phyloP scores from a whole-genome alignment of 2,329 filamentous ascomycete genomes.

The Diaporthe citriasiana region DNA sequence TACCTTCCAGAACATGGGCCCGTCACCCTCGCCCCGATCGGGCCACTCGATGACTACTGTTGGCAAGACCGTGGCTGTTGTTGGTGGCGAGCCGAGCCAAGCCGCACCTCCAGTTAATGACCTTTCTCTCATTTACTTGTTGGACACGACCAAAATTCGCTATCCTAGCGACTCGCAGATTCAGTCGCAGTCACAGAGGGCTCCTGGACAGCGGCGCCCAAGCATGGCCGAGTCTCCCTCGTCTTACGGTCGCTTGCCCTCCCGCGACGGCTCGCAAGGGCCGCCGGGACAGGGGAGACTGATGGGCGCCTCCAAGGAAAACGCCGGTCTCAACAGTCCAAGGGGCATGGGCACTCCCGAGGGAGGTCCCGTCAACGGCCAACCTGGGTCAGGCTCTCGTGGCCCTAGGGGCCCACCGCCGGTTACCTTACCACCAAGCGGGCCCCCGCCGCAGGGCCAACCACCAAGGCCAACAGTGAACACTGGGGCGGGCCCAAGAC shows the following conservation, averaged over 20 bases:
- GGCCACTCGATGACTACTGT: slow-evolving; percentile 98
- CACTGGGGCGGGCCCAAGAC: slow-evolving; percentile 57
- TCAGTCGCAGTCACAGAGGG: slow-evolving; percentile 49
- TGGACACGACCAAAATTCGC: slow-evolving; percentile 96
- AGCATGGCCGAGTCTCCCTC: slow-evolving; percentile 50
- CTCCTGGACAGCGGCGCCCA: slow-evolving; percentile 48
- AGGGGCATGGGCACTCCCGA: slow-evolving; percentile 59
- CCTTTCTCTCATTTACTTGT: slow-evolving; percentile 87
- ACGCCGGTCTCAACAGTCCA: slow-evolving; percentile 52
- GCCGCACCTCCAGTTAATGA: slow-evolving; percentile 85
- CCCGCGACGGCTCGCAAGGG: slow-evolving; percentile 67
- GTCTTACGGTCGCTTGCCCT: slow-evolving; percentile 54
- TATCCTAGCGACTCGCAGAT: slow-evolving; percentile 85
- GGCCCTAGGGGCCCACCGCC: slow-evolving; percentile 56
- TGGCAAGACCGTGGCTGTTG: slow-evolving; percentile 90
- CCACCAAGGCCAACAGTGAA: slow-evolving; percentile 64
- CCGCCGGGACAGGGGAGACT: slow-evolving; percentile 65
- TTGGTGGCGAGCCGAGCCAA: slow-evolving; percentile 95
- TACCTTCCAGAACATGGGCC: slow-evolving; percentile 99
- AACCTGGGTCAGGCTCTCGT: slow-evolving; percentile 52
- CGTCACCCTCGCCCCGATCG: slow-evolving; percentile 91
- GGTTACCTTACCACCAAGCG: slow-evolving; percentile 57
- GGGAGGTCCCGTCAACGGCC: slow-evolving; percentile 51
- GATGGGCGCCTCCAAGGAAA: slow-evolving; percentile 55
- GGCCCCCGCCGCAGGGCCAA: slow-evolving; percentile 69